Percentiles rank a stretch among this genome's conserved stretches.
Conservation (phyloP, 257 asterid species). For the Solanum corneliomulleri region DNA sequence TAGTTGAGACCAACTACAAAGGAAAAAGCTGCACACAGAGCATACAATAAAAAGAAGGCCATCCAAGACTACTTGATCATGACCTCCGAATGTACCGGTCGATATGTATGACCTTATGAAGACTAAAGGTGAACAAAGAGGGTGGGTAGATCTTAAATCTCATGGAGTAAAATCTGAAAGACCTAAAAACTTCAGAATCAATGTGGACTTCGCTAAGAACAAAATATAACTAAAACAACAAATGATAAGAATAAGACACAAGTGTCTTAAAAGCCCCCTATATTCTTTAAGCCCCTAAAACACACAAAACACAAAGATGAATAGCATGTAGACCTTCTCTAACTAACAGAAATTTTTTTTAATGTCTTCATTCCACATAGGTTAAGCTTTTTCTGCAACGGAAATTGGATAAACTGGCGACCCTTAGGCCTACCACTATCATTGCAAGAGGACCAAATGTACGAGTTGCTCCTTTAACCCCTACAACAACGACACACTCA, state of each 20-base stretch:
- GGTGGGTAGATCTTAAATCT: neutral
- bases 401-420: neutral
- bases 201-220: neutral
- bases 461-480: neutral
- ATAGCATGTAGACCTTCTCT: neutral
- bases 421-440: neutral
- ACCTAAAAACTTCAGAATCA: neutral
- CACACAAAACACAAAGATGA: neutral
- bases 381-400: neutral
- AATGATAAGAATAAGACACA: neutral
- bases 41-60: neutral
- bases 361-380: neutral
- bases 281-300: neutral
- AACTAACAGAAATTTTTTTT: neutral
- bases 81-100: neutral
- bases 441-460: neutral
- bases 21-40: neutral
- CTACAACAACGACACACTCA: neutral
- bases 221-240: neutral
- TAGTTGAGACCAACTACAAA: neutral
- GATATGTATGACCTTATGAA: neutral
- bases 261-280: neutral
- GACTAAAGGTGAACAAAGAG: neutral
- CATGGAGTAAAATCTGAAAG: neutral
- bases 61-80: neutral